Conservation (phyloP, 1,139 yeast species). For the Magnusiomyces suaveolens region DNA sequence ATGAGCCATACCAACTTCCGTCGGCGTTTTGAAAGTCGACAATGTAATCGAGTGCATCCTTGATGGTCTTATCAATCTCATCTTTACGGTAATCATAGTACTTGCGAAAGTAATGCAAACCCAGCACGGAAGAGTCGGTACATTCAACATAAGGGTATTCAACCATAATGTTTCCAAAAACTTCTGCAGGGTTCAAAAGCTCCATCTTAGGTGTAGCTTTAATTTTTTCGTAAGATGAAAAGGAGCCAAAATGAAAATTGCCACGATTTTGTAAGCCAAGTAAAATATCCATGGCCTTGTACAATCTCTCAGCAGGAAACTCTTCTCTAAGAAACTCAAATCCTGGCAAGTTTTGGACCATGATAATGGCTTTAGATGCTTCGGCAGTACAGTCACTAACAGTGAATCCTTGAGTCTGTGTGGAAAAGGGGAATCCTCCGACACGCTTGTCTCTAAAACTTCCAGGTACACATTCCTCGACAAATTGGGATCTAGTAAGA, state of each 20-base stretch:
- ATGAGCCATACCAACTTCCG: slow-evolving; percentile 97
- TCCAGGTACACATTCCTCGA: slow-evolving; percentile 66
- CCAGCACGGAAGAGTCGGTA: slow-evolving; percentile 88
- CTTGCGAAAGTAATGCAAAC: slow-evolving; percentile 68
- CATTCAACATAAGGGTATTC: slow-evolving; percentile 98
- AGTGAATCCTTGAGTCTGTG: slow-evolving; percentile 90
- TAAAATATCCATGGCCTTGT: slow-evolving; percentile 63
- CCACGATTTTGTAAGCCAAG: slow-evolving; percentile 68
- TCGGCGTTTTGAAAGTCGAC: slow-evolving; percentile 57
- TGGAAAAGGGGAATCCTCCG: slow-evolving; percentile 98
- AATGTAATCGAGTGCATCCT: slow-evolving; percentile 65
- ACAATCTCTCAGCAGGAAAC: slow-evolving; percentile 46
- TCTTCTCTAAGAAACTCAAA: slow-evolving; percentile 43
- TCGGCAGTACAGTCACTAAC: slow-evolving; percentile 98
- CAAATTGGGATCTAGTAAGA: slow-evolving; percentile 74
- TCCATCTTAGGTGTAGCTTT: slow-evolving; percentile 75
- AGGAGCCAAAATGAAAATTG: slow-evolving; percentile 77
- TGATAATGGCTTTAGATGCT: slow-evolving; percentile 82
- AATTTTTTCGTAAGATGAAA: slow-evolving; percentile 82
- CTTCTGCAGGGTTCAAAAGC: slow-evolving; percentile 87
- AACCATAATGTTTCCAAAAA: slow-evolving; percentile 95
- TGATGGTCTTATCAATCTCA: slow-evolving; percentile 59
- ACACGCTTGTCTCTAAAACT: slow-evolving; percentile 72
- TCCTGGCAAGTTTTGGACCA: slow-evolving; percentile 66
- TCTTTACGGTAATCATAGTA: slow-evolving; percentile 51